A percentile compares a stretch with the other conserved stretches of the same genome.
Conservation (phyloP, 2,329 filamentous ascomycete genomes). For the Claviceps monticola region DNA sequence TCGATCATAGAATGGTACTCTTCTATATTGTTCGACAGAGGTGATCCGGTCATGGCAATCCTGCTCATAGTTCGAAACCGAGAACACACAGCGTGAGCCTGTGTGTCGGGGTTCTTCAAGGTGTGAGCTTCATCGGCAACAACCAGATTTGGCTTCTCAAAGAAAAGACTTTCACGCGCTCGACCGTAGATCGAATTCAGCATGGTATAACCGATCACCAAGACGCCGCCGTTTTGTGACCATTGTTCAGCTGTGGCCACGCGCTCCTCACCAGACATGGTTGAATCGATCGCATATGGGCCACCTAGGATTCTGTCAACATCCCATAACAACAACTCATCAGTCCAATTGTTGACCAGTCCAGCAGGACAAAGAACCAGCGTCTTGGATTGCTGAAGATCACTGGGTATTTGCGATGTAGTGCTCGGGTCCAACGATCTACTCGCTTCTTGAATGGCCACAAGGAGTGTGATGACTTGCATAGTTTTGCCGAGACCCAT, state of each 20-base stretch:
- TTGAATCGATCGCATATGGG: constrained; percentile 40
- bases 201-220: constrained; percentile 65
- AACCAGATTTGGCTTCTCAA: constrained; percentile 54
- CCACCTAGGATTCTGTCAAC: constrained; percentile 40
- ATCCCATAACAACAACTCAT: constrained; percentile 62
- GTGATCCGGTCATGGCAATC: constrained; percentile 77
- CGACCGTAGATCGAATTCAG: constrained; percentile 34
- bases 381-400: constrained; percentile 47
- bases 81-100: constrained; percentile 38
- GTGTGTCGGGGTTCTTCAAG: constrained; percentile 52
- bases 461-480: constrained; percentile 75
- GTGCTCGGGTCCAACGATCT: constrained; percentile 43
- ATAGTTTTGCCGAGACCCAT: constrained; percentile 92
- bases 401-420: constrained; percentile 50
- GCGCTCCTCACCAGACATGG: constrained; percentile 23
- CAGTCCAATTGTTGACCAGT: constrained; percentile 69
- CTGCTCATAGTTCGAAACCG: constrained; percentile 53
- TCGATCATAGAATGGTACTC: constrained; percentile 84
- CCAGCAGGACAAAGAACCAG: constrained; percentile 64
- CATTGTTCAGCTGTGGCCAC: constrained; percentile 38
- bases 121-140: constrained; percentile 76
- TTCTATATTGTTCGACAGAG: constrained; percentile 67
- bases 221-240: constrained; percentile 51
- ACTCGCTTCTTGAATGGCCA: constrained; percentile 55
- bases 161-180: constrained; percentile 31